Evolutionary conservation across 1,139 yeast species (phyloP), one percentile per base, ranked within the genome.

Genomic region (Lodderomyces orthopsilosis): DNA sequence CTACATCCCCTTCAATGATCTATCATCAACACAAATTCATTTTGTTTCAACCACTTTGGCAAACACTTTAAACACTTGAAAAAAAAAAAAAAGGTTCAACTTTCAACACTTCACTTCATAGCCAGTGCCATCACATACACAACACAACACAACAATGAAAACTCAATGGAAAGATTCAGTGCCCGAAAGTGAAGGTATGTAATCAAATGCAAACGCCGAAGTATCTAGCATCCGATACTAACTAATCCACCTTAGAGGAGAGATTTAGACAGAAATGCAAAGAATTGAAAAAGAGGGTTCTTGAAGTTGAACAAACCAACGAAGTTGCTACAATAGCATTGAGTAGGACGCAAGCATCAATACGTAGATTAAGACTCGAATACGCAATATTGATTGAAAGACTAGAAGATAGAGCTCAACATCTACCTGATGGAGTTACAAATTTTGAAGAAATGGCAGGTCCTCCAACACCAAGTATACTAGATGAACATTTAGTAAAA

Each of bases 311-410:
- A 57, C 83, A 79, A 42, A 81, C 81, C 58, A 94, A 93, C 61
- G 95, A 89, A 57, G 68, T 82, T 7, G 80, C 90, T 42, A 78
- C 91, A 0, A 67, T 90, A 33, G 90, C 95, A 1, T 79, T 93
- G 32, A 77, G 85, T 14, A 78, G 97, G 54, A 84, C 95, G 7
- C 82, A 86, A 53, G 75, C 82, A 18, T 79, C 91, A 6, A 82
- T 91, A 27, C 82, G 91, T 52, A 71, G 98, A 50, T 69, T 88
- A 42, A 78, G 96, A 46, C 73, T 90, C 35, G 98, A 93, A 59
- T 85, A 94, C 55, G 79, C 91, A 1, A 70, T 91, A 23, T 66
- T 93, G 40, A 65, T 91, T 41, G 97, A 93, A 58, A 74, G 89
- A 51, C 74, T 93, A 37, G 97, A 91, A 57, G 74, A 74, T 7